Percentiles rank a stretch among this genome's conserved stretches.
These are phyloP conservation scores for Rhynchosporium graminicola DNA, from an alignment of 2,329 filamentous ascomycete genomes.

Conservation along the genomic window DNA sequence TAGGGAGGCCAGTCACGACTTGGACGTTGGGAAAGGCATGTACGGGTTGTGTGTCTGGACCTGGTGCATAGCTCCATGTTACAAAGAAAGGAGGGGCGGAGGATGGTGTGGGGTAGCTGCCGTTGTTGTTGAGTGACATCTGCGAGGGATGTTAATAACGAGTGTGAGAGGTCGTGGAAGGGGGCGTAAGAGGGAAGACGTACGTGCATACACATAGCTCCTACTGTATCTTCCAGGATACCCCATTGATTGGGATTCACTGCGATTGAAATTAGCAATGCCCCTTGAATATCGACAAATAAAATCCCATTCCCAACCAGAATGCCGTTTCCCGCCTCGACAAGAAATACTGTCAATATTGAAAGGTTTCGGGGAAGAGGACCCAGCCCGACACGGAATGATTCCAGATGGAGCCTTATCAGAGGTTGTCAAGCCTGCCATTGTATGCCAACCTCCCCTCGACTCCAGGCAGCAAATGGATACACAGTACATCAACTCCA, in stretches of 20 bases:
- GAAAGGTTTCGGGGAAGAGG: neutral
- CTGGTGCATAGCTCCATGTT: slow-evolving; percentile 23
- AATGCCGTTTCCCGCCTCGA: neutral
- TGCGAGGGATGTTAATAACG: slow-evolving; percentile 12
- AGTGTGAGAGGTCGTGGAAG: neutral
- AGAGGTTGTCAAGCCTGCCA: too few relatives aligned
- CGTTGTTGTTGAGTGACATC: slow-evolving; percentile 11
- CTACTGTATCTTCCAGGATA: slow-evolving; percentile 7
- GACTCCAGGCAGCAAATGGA: too few relatives aligned
- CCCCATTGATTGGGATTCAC: slow-evolving; percentile 25
- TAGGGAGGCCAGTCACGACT: slow-evolving; percentile 1
- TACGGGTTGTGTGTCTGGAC: slow-evolving; percentile 13
- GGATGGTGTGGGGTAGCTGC: slow-evolving; percentile 17
- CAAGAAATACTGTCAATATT: neutral
- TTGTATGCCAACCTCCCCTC: too few relatives aligned
- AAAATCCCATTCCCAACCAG: neutral
- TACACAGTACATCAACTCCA: too few relatives aligned
- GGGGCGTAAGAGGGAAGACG: neutral
- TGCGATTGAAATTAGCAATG: slow-evolving; percentile 9
- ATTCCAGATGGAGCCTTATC: too few relatives aligned
- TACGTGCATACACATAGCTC: slow-evolving; percentile 22
- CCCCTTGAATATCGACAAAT: neutral
- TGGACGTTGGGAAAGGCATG: slow-evolving; percentile 22
- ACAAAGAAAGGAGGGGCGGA: slow-evolving; percentile 21
- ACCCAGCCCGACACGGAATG: neutral